Percentiles rank a stretch among this genome's conserved stretches.
Conservation (phyloP, 495 filamentous ascomycete genomes). For the Penicillium lagena region DNA sequence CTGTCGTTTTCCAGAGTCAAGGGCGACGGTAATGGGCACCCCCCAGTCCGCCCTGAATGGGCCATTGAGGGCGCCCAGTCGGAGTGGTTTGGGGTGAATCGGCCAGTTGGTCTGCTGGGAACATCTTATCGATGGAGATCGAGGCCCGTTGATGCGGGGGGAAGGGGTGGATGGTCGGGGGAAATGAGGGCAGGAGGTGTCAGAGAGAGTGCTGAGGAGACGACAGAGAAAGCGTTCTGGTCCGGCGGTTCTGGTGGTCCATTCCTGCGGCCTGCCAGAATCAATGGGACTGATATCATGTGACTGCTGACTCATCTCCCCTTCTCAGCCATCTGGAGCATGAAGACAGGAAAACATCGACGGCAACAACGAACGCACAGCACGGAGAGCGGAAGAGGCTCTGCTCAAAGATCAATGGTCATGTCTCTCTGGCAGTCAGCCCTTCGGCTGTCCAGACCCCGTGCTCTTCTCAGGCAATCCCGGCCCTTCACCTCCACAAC, state of each 20-base stretch:
- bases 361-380: too few species aligned
- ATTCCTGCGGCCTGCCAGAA: conserved; percentile 23
- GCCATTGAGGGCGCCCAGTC: not conserved
- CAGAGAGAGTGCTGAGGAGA: conserved; percentile 18
- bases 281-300: conserved; percentile 31
- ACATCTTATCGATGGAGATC: too few species aligned
- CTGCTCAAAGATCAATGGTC: not conserved
- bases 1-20: too few species aligned
- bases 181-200: conserved; percentile 19
- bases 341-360: too few species aligned
- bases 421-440: not conserved
- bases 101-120: not conserved
- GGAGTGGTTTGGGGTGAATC: not conserved
- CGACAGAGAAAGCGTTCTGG: conserved; percentile 14
- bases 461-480: conserved; percentile 1
- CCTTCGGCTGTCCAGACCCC: not conserved
- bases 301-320: conserved; percentile 29
- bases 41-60: not conserved
- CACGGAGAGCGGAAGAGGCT: too few species aligned
- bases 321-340: too few species aligned
- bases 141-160: not conserved
- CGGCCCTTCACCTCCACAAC: conserved; percentile 6
- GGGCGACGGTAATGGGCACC: not conserved
- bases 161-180: conserved; percentile 1
- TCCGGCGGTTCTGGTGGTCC: not conserved